Conservation (phyloP, 2,329 filamentous ascomycete species). For the Sporothrix euskadiensis region DNA sequence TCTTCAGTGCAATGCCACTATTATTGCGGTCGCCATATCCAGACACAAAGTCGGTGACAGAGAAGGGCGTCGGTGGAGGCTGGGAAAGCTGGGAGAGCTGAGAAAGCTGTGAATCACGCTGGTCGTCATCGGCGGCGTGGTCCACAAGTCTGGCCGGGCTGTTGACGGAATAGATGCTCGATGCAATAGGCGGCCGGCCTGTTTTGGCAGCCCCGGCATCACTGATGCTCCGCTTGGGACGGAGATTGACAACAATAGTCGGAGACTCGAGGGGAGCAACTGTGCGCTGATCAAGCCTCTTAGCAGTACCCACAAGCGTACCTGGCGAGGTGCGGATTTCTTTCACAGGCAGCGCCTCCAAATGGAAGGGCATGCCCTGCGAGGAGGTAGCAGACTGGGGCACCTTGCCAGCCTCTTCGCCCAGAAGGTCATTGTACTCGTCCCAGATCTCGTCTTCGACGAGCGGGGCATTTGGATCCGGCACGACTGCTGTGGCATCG, state of each 20-base stretch:
- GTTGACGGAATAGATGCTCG: slow-evolving; percentile 51
- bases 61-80: slow-evolving; percentile 46
- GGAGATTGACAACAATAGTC: slow-evolving; percentile 35
- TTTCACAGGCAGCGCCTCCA: slow-evolving; percentile 48
- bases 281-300: background rate
- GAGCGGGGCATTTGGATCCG: slow-evolving; percentile 60
- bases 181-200: slow-evolving; percentile 41
- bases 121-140: slow-evolving; percentile 49
- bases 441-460: slow-evolving; percentile 90
- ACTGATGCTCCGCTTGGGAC: slow-evolving; percentile 21
- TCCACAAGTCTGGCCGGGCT: slow-evolving; percentile 52
- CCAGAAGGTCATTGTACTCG: slow-evolving; percentile 87
- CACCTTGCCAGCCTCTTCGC: slow-evolving; percentile 54
- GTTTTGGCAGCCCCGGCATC: slow-evolving; percentile 35
- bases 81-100: slow-evolving; percentile 32
- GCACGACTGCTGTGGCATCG: slow-evolving; percentile 66
- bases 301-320: background rate
- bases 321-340: slow-evolving; percentile 33
- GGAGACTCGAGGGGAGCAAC: slow-evolving; percentile 50
- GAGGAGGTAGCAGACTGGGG: slow-evolving; percentile 59
- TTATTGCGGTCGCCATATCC: slow-evolving; percentile 45
- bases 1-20: slow-evolving; percentile 31
- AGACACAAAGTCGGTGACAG: slow-evolving; percentile 46
- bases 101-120: slow-evolving; percentile 34
- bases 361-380: slow-evolving; percentile 56